phyloP scores from a whole-genome alignment of 129 eudicot genomes.

The Tagetes erecta region DNA sequence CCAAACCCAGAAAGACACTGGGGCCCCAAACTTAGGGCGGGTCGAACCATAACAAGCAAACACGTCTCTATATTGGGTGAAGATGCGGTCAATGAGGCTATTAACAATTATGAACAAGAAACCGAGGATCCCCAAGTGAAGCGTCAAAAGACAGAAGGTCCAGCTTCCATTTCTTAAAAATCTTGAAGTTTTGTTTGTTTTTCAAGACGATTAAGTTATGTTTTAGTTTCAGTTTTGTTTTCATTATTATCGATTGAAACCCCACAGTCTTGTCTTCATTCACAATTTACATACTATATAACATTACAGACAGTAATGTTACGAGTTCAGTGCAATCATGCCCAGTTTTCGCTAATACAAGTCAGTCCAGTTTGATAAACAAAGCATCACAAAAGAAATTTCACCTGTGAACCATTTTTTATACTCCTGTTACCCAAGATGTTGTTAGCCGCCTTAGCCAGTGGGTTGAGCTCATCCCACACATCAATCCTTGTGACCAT shows the following conservation, averaged over 20 bases:
- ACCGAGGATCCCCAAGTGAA: slow-evolving; percentile 70
- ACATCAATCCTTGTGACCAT: slow-evolving; percentile 69
- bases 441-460: slow-evolving; percentile 34
- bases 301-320: slow-evolving; percentile 33
- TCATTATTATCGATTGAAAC: slow-evolving; percentile 15
- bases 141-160: slow-evolving; percentile 75
- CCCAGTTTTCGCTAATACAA: not conserved
- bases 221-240: slow-evolving; percentile 27
- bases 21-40: slow-evolving; percentile 96
- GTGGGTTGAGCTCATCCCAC: slow-evolving; percentile 67
- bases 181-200: slow-evolving; percentile 30
- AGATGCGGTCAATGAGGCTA: slow-evolving; percentile 54
- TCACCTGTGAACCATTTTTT: slow-evolving; percentile 8
- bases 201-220: not conserved
- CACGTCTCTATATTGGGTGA: slow-evolving; percentile 73
- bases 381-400: slow-evolving; percentile 10
- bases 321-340: slow-evolving; percentile 10
- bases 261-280: slow-evolving; percentile 13
- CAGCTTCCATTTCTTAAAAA: slow-evolving; percentile 43
- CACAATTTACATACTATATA: slow-evolving; percentile 18
- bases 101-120: slow-evolving; percentile 49
- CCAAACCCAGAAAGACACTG: slow-evolving; percentile 91
- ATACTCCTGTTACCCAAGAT: slow-evolving; percentile 15
- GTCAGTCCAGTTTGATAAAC: not conserved
- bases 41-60: slow-evolving; percentile 80